These are phyloP conservation scores for Pichia rugopelliculosa DNA, from an alignment of 805 yeast genomes.

Conservation along the genomic window DNA sequence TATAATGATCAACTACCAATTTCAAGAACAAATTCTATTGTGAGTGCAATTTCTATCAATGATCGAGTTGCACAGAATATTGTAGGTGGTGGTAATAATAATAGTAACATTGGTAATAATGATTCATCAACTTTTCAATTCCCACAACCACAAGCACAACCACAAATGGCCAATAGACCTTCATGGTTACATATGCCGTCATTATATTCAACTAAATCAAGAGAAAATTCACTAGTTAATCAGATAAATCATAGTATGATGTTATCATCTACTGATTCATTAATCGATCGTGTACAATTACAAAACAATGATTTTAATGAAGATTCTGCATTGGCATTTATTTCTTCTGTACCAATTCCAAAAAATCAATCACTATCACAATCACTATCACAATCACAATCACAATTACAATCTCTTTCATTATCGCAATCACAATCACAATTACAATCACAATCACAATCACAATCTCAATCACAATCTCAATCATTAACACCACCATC, in stretches of 20 bases:
- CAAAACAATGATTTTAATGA: background rate
- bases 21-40: constrained; percentile 8
- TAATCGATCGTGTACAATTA: constrained; percentile 26
- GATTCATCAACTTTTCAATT: background rate
- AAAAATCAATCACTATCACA: background rate
- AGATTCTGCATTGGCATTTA: background rate
- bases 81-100: background rate
- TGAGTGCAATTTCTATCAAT: constrained; percentile 4
- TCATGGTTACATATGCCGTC: constrained; percentile 30
- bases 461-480: too few relatives aligned
- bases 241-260: constrained; percentile 12
- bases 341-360: background rate
- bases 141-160: background rate
- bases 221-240: background rate
- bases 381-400: background rate
- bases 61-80: constrained; percentile 3
- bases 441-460: too few relatives aligned
- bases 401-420: too few relatives aligned
- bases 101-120: background rate
- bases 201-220: constrained; percentile 17
- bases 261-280: constrained; percentile 28
- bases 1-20: constrained; percentile 12
- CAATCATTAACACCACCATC: background rate
- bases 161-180: constrained; percentile 19
- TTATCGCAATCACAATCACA: too few relatives aligned